Evolutionary conservation across 1,284 basidiomycete genomes (phyloP).

Genomic region (Papiliotrema laurentii): DNA sequence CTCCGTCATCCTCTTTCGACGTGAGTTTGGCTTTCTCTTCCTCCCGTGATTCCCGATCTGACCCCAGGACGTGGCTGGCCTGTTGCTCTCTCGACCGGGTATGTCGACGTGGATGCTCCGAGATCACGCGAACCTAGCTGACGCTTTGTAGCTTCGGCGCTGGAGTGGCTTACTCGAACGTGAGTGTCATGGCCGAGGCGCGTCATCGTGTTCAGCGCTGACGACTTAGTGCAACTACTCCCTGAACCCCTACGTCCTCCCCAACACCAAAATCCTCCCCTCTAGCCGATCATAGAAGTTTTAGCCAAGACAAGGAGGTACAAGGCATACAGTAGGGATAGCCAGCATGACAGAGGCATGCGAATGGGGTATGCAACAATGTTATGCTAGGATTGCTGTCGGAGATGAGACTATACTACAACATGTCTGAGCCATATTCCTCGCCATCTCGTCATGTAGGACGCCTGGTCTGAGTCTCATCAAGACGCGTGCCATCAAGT

Average conservation of each 20-base stretch:
- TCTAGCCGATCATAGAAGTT: slow-evolving; percentile 23
- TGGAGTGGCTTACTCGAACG: slow-evolving; percentile 71
- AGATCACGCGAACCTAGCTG: slow-evolving; percentile 1
- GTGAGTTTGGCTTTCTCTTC: slow-evolving; percentile 56
- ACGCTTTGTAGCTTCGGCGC: slow-evolving; percentile 47
- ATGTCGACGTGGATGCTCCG: slow-evolving; percentile 52
- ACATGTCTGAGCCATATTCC: too few relatives aligned
- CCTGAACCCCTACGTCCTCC: slow-evolving; percentile 89
- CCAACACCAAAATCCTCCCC: slow-evolving; percentile 75
- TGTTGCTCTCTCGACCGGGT: slow-evolving; percentile 86
- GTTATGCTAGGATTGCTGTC: too few relatives aligned
- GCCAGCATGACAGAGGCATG: not conserved
- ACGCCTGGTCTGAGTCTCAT: too few relatives aligned
- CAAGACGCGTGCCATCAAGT: too few relatives aligned
- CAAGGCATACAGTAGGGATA: not conserved
- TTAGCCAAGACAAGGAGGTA: not conserved
- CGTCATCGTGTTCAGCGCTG: not conserved
- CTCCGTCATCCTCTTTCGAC: slow-evolving; percentile 89
- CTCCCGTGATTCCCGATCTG: not conserved
- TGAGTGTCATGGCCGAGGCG: slow-evolving; percentile 14
- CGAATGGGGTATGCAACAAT: too few relatives aligned
- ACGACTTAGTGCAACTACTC: slow-evolving; percentile 76
- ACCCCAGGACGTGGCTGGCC: slow-evolving; percentile 89
- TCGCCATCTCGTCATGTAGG: too few relatives aligned
- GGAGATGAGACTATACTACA: too few relatives aligned